These are phyloP conservation scores for Oemleria cerasiformis DNA, from an alignment of 306 rosid species.

Conservation along the genomic window DNA sequence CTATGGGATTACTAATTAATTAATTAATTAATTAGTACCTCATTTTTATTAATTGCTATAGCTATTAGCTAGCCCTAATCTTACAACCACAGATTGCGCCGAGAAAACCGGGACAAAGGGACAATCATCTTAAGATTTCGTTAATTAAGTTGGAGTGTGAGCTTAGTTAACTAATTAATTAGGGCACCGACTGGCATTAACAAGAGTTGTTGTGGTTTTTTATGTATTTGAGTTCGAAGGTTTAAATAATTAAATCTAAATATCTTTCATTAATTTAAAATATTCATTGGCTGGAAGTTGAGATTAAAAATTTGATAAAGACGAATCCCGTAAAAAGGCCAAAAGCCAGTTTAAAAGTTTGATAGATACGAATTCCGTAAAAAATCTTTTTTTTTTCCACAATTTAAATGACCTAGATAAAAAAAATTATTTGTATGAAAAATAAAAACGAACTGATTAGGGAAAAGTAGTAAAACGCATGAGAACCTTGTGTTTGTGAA, in stretches of 20 bases:
- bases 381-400: no score
- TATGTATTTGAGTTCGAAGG: no score
- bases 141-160: neutral
- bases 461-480: neutral
- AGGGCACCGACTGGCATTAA: neutral
- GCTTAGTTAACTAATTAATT: neutral
- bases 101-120: conserved; percentile 3
- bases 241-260: no score
- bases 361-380: no score
- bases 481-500: neutral
- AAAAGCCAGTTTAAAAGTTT: no score
- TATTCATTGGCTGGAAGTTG: no score
- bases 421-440: no score
- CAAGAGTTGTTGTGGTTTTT: no score
- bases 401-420: no score
- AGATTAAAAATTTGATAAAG: no score
- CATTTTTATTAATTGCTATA: neutral
- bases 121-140: neutral
- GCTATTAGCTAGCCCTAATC: neutral
- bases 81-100: conserved; percentile 13
- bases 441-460: neutral
- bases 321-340: no score
- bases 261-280: no score
- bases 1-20: neutral
- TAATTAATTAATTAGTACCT: neutral